Evolutionary conservation across 495 filamentous ascomycete genomes (phyloP).

Genomic region (Penicillium odoratum): DNA sequence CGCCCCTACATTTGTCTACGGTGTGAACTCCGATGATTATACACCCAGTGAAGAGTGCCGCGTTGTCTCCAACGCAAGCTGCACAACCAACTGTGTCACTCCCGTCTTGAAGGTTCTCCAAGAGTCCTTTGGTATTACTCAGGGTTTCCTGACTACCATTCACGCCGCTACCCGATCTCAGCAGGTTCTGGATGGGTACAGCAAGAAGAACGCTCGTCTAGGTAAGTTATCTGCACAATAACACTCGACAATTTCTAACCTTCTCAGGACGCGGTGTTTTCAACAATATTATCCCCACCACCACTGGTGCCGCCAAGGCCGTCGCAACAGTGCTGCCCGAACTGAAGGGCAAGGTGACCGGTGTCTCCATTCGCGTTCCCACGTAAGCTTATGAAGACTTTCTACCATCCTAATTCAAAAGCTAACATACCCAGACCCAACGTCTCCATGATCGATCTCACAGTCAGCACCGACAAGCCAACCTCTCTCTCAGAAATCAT

Average conservation of each 20-base stretch:
- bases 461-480: constrained; percentile 33
- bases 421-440: constrained; percentile 26
- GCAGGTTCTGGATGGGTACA: constrained; percentile 40
- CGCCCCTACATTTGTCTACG: constrained; percentile 36
- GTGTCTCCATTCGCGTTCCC: constrained; percentile 37
- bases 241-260: neutral
- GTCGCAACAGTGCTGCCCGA: constrained; percentile 35
- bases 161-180: constrained; percentile 39
- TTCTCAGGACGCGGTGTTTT: constrained; percentile 32
- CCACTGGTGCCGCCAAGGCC: constrained; percentile 37
- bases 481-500: constrained; percentile 35
- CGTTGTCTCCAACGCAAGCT: constrained; percentile 37
- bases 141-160: constrained; percentile 37
- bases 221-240: constrained; percentile 15
- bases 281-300: constrained; percentile 39
- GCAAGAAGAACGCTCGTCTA: constrained; percentile 39
- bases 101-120: constrained; percentile 37
- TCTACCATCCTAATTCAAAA: neutral
- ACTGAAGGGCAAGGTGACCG: constrained; percentile 34
- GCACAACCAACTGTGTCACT: constrained; percentile 39
- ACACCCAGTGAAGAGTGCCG: constrained; percentile 24
- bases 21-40: constrained; percentile 35
- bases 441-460: constrained; percentile 40
- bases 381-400: constrained; percentile 24
- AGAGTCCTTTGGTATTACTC: constrained; percentile 29